These are phyloP conservation scores for Rhizopogon roseolus DNA, from an alignment of 768 basidiomycete genomes.

Conservation along the genomic window DNA sequence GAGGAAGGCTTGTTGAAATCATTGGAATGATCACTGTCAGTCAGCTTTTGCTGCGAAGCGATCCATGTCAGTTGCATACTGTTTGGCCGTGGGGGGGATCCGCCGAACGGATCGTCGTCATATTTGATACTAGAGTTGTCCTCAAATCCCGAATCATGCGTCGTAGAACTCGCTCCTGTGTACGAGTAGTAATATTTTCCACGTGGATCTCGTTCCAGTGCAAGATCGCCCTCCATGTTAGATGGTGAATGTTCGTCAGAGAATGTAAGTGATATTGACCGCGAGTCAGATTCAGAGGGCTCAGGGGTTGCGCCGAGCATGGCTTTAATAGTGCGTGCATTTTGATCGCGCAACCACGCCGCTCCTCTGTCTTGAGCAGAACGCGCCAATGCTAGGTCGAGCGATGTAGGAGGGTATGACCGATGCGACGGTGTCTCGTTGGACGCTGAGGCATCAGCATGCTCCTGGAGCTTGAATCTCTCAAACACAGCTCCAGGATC, in stretches of 20 bases:
- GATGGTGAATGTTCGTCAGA: conserved; percentile 29
- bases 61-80: conserved; percentile 68
- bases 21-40: conserved; percentile 14
- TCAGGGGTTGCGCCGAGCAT: conserved; percentile 55
- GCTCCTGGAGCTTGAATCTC: conserved; percentile 48
- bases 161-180: conserved; percentile 42
- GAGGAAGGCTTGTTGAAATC: conserved; percentile 4
- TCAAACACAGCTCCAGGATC: conserved; percentile 50
- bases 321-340: conserved; percentile 54
- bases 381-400: conserved; percentile 33
- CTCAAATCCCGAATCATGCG: conserved; percentile 51
- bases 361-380: conserved; percentile 64
- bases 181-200: conserved; percentile 81
- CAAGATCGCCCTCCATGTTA: conserved; percentile 56
- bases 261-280: conserved; percentile 32
- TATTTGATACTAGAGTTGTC: conserved; percentile 37
- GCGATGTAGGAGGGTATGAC: conserved; percentile 36
- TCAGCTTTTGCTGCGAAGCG: conserved; percentile 43
- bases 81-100: conserved; percentile 41
- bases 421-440: conserved; percentile 24
- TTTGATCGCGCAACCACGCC: conserved; percentile 83
- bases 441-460: conserved; percentile 8
- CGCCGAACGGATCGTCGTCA: conserved; percentile 22
- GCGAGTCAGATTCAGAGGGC: conserved; percentile 52
- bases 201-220: conserved; percentile 57